Conservation (phyloP, 2,329 filamentous ascomycete genomes). For the Diaporthe vaccinii region DNA sequence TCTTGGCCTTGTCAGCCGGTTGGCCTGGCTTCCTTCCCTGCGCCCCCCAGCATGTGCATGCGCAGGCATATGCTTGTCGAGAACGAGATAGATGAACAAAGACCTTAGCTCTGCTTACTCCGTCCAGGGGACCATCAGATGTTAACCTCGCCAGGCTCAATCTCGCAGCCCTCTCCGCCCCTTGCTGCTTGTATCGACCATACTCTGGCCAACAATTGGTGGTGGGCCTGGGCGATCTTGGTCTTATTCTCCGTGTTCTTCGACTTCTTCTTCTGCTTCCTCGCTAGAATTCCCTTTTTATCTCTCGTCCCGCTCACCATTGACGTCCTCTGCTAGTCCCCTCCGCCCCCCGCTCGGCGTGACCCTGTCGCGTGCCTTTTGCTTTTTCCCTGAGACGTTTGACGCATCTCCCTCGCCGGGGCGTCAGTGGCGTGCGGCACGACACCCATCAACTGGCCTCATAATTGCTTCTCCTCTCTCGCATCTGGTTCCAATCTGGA, state of each 20-base stretch:
- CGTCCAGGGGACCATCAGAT: conserved; percentile 21
- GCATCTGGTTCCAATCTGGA: conserved; percentile 10
- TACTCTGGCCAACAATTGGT: neutral
- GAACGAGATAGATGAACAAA: conserved; percentile 27
- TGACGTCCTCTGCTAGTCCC: neutral
- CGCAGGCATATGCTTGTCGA: conserved; percentile 27
- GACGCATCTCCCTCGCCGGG: conserved; percentile 11
- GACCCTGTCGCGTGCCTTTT: conserved; percentile 27
- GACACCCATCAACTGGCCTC: conserved; percentile 28
- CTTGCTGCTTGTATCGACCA: conserved; percentile 4
- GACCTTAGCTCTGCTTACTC: conserved; percentile 21
- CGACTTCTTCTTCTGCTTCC: neutral
- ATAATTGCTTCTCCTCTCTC: conserved; percentile 31
- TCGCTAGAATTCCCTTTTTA: neutral
- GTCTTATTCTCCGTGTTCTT: neutral
- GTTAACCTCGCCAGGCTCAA: conserved; percentile 12
- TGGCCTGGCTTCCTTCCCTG: neutral
- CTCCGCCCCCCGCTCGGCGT: neutral
- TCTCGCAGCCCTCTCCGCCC: conserved; percentile 22
- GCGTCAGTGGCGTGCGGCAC: conserved; percentile 29
- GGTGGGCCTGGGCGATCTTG: conserved; percentile 9
- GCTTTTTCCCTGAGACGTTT: conserved; percentile 27
- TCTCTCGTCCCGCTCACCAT: neutral
- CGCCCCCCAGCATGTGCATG: neutral
- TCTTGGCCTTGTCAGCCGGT: conserved; percentile 6